A percentile compares a stretch with the other conserved stretches of the same genome.
phyloP scores from a whole-genome alignment of 2,329 filamentous ascomycete species.

The Aureobasidium sp. region DNA sequence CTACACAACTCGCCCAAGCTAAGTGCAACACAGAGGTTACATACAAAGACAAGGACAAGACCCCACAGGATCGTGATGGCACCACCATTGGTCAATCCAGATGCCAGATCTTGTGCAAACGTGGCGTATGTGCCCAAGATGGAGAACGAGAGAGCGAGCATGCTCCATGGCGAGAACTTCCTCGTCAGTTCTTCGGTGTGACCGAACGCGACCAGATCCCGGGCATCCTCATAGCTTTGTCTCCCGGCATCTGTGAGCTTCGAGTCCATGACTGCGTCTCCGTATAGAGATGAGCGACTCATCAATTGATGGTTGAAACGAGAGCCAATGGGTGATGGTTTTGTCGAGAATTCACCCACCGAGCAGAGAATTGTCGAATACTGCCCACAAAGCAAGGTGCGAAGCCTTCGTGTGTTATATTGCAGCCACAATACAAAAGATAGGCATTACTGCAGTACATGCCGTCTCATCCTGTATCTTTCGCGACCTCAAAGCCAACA shows the following conservation, averaged over 20 bases:
- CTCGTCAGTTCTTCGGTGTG: slow-evolving; percentile 35
- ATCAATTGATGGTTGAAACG: neutral
- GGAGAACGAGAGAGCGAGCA: slow-evolving; percentile 50
- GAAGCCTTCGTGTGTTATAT: neutral
- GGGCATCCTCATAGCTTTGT: slow-evolving; percentile 26
- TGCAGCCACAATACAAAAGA: neutral
- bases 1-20: slow-evolving; percentile 50
- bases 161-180: slow-evolving; percentile 48
- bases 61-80: slow-evolving; percentile 50
- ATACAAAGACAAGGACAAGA: slow-evolving; percentile 42
- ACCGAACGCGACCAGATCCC: slow-evolving; percentile 33
- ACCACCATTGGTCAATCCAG: slow-evolving; percentile 47
- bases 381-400: neutral
- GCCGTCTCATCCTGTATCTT: neutral
- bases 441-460: slow-evolving; percentile 10
- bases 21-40: slow-evolving; percentile 45
- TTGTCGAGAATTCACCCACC: neutral
- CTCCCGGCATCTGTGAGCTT: neutral
- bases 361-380: neutral
- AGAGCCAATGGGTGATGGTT: neutral
- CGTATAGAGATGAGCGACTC: neutral
- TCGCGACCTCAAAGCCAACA: neutral
- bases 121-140: slow-evolving; percentile 52
- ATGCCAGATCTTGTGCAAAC: slow-evolving; percentile 45
- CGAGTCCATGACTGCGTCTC: neutral